These are phyloP conservation scores for Parmales sp. DNA, from an alignment of 108 stramenopile species.

Conservation along the genomic window DNA sequence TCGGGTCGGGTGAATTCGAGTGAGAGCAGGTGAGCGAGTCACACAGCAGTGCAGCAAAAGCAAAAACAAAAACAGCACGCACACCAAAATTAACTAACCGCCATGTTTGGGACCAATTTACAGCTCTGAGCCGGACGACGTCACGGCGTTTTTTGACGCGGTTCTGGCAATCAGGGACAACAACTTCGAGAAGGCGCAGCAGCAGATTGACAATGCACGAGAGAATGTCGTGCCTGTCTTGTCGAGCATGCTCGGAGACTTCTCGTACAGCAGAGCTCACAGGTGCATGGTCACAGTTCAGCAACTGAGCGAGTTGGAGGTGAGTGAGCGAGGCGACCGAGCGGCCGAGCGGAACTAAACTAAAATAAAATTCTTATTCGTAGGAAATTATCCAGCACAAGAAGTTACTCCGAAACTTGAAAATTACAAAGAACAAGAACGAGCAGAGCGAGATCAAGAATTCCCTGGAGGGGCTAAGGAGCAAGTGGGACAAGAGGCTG, in stretches of 20 bases:
- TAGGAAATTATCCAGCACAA: slow-evolving; percentile 80
- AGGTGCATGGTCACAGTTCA: slow-evolving; percentile 4
- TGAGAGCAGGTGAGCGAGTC: slow-evolving; percentile 79
- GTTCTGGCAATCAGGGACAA: background rate
- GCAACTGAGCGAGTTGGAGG: slow-evolving; percentile 37
- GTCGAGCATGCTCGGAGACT: background rate
- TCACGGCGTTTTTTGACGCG: background rate
- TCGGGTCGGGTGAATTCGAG: slow-evolving; percentile 28
- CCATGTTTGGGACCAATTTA: background rate
- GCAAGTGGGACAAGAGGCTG: slow-evolving; percentile 45
- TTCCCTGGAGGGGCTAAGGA: slow-evolving; percentile 28
- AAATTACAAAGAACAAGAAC: slow-evolving; percentile 50
- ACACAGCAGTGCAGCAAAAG: slow-evolving; percentile 80
- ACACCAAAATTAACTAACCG: too few relatives aligned
- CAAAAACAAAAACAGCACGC: slow-evolving; percentile 68
- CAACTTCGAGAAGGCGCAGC: background rate
- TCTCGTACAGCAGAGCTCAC: background rate
- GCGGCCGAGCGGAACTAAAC: slow-evolving; percentile 73
- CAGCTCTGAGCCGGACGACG: background rate
- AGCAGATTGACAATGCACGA: background rate
- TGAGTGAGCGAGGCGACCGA: slow-evolving; percentile 65
- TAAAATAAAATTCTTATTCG: slow-evolving; percentile 78
- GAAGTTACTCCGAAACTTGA: slow-evolving; percentile 83
- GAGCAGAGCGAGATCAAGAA: slow-evolving; percentile 38
- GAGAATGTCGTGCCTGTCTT: background rate